Base-by-base conservation (phyloP, 805 yeast species). In the Debaryomyces prosopidis region DNA sequence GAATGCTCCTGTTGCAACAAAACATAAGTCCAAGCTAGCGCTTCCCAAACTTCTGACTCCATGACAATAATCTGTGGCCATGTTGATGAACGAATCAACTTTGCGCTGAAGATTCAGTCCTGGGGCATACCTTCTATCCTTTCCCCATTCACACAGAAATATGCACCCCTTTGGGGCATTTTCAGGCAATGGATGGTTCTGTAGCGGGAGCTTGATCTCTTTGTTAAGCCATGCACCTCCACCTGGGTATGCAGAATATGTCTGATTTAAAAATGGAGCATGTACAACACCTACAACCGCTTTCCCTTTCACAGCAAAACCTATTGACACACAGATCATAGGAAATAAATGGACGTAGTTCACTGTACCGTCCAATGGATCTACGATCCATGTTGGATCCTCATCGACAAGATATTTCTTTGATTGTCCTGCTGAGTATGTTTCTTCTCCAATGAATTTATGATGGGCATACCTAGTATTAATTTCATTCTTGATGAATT, bases 91-190 rank as follows among this genome's bases (percentile, higher is more conserved):
- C 2, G 47, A 43, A 4, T 37, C 27, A 12, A 51, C 43, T 18
- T 51, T 49, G 14, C 44, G 39, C 14, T 39, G 32, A 12, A 51
- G 33, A 36, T 47, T 51, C 50, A 50, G 48, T 9, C 33, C 38
- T 10, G 48, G 37, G 15, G 33, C n/a, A 35, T 51, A 43, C 15
- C 42, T 42, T 33, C 52, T 44, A 31, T 51, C 52, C 37, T 51
- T 51, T 10, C 54, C 54, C 54, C 54, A 51, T 43, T 51, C 54
- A 39, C 54, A 51, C 40, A 48, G 43, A 35, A 51, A 51, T 10
- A 51, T 46, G 28, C 52, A 48, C n/a, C 54, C 54, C 36, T 43
- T 42, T 2, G 54, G 54, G 12, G 54, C 50, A 12, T 46, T 36
- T 30, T 28, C 33, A 9, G 52, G 48, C 14, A 51, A 36, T 3